Conservation (phyloP, 1,284 basidiomycete genomes). For the Porogramme epimiltina region DNA sequence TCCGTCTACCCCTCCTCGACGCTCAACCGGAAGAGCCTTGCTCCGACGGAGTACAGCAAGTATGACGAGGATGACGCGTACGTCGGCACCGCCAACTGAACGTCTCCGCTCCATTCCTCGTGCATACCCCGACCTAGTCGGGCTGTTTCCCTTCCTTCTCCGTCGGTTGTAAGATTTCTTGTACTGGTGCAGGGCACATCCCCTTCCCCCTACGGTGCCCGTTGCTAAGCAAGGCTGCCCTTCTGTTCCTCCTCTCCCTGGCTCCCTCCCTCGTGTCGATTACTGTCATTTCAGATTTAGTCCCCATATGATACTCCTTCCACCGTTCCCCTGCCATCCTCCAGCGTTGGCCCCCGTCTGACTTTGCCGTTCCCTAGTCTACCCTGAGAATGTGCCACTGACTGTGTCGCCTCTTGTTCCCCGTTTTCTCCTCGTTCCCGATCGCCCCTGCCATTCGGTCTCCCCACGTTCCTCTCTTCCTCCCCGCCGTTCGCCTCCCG, state of each 20-base stretch:
- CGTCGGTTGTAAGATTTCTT: conserved; percentile 18
- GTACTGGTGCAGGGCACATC: conserved; percentile 8
- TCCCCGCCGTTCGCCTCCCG: too few relatives aligned
- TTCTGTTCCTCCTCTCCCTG: neutral
- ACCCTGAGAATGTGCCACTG: neutral
- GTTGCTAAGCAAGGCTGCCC: neutral
- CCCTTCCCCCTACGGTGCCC: neutral
- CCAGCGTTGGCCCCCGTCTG: too few relatives aligned
- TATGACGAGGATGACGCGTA: conserved; percentile 36
- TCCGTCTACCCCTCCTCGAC: conserved; percentile 17
- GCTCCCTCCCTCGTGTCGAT: neutral
- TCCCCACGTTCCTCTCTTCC: too few relatives aligned
- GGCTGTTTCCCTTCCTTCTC: neutral
- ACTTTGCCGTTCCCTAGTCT: conserved; percentile 1
- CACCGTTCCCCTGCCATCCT: neutral
- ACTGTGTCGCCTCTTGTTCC: too few relatives aligned
- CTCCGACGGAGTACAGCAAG: conserved; percentile 31
- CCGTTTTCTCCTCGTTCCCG: too few relatives aligned
- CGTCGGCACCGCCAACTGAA: conserved; percentile 36
- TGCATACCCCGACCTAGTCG: neutral
- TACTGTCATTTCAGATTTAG: neutral
- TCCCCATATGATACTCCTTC: too few relatives aligned
- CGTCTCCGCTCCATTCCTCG: neutral
- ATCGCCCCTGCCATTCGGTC: too few relatives aligned
- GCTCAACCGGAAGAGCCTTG: conserved; percentile 33